These are phyloP conservation scores for Fomitopsis pinicola DNA, from an alignment of 1,284 basidiomycete genomes.

Conservation along the genomic window DNA sequence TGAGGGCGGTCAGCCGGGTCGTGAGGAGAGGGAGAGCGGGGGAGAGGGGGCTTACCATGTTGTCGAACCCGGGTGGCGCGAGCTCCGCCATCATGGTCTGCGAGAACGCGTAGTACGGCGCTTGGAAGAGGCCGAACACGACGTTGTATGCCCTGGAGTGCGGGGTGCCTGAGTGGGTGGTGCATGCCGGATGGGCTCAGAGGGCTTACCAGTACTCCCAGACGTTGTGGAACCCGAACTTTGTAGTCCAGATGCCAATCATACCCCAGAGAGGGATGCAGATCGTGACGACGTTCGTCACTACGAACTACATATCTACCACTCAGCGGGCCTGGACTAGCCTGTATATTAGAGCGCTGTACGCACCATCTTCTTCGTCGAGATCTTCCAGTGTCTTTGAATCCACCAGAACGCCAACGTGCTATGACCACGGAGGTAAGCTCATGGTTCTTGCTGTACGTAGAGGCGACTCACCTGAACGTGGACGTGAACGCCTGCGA, in stretches of 20 bases:
- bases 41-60: slow-evolving; percentile 48
- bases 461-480: slow-evolving; percentile 27
- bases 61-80: slow-evolving; percentile 77
- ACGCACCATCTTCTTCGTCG: slow-evolving; percentile 73
- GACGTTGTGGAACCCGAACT: slow-evolving; percentile 77
- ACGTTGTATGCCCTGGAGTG: slow-evolving; percentile 66
- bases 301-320: slow-evolving; percentile 48
- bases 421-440: slow-evolving; percentile 26
- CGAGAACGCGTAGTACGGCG: slow-evolving; percentile 82
- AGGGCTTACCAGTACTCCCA: slow-evolving; percentile 76
- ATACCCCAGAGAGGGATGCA: slow-evolving; percentile 84
- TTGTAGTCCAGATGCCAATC: slow-evolving; percentile 78
- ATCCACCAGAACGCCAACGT: slow-evolving; percentile 80
- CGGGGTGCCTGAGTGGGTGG: background rate
- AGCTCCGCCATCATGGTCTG: slow-evolving; percentile 89
- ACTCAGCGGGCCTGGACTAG: background rate
- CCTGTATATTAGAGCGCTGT: too few species aligned
- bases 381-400: slow-evolving; percentile 72
- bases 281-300: slow-evolving; percentile 74
- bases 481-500: slow-evolving; percentile 71
- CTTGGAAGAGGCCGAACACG: slow-evolving; percentile 81
- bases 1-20: background rate
- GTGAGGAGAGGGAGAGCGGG: background rate
- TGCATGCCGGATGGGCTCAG: background rate
- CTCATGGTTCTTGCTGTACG: background rate